A percentile compares a stretch with the other conserved stretches of the same genome.
These are phyloP conservation scores for Talaromyces sp. DNA, from an alignment of 2,329 filamentous ascomycete genomes.

Conservation along the genomic window DNA sequence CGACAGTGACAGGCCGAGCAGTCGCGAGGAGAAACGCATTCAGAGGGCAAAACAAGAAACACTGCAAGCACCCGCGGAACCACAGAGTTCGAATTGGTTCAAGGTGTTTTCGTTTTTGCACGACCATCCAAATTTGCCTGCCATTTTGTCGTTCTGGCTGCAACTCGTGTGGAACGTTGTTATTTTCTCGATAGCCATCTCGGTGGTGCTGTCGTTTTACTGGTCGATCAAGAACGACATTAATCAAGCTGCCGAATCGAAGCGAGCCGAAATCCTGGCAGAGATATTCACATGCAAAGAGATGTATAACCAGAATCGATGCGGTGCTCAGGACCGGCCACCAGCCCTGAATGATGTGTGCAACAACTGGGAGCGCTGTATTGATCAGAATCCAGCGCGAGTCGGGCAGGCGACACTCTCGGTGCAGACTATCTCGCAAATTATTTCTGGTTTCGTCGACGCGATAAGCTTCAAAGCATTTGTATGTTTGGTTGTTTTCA, in stretches of 20 bases:
- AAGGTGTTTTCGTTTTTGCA: conserved; percentile 58
- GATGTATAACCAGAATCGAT: conserved; percentile 71
- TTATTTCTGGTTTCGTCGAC: conserved; percentile 90
- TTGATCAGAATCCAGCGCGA: conserved; percentile 72
- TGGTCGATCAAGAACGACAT: conserved; percentile 70
- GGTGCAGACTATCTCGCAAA: conserved; percentile 81
- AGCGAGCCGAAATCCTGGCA: conserved; percentile 61
- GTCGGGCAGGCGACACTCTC: conserved; percentile 76
- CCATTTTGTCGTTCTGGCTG: conserved; percentile 61
- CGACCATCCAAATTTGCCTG: conserved; percentile 58
- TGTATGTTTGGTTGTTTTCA: conserved; percentile 36
- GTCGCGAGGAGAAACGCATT: conserved; percentile 25
- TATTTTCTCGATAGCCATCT: conserved; percentile 47
- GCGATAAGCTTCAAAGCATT: conserved; percentile 81
- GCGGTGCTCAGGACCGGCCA: conserved; percentile 58
- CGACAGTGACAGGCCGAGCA: conserved; percentile 34
- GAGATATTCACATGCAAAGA: conserved; percentile 69
- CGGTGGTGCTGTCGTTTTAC: conserved; percentile 64
- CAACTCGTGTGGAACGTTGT: conserved; percentile 52
- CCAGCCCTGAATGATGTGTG: conserved; percentile 71
- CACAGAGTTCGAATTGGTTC: conserved; percentile 33
- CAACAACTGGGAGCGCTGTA: conserved; percentile 77
- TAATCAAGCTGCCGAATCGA: conserved; percentile 62
- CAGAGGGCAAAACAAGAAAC: neutral
- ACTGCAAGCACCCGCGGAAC: conserved; percentile 16